Evolutionary conservation across 495 filamentous ascomycete genomes (phyloP).

Genomic region (Xylaria nigripes): DNA sequence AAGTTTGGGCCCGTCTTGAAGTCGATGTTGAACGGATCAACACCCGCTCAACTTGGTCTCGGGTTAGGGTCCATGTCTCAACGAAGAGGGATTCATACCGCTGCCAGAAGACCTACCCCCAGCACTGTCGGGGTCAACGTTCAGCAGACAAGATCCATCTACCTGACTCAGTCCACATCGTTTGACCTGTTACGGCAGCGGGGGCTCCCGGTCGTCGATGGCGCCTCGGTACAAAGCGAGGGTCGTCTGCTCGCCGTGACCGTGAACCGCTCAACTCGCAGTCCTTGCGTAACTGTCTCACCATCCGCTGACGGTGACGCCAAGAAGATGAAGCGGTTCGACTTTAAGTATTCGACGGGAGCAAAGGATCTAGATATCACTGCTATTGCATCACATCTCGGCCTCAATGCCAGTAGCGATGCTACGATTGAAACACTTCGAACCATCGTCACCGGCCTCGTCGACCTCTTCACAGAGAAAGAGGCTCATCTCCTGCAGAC

Average conservation of each 20-base stretch:
- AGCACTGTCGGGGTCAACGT: neutral
- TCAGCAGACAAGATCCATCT: constrained; percentile 39
- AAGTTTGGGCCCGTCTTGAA: constrained; percentile 71
- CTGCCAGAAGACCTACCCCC: neutral
- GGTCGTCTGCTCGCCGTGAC: constrained; percentile 47
- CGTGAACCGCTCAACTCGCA: constrained; percentile 54
- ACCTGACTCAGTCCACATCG: constrained; percentile 50
- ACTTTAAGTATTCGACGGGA: constrained; percentile 51
- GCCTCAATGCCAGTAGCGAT: constrained; percentile 35
- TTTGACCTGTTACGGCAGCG: constrained; percentile 50
- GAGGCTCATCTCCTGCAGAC: constrained; percentile 59
- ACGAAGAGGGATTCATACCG: constrained; percentile 42
- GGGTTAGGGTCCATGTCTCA: constrained; percentile 21
- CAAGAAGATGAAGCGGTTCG: constrained; percentile 44
- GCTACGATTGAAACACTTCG: constrained; percentile 32
- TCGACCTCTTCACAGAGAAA: constrained; percentile 54
- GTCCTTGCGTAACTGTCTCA: constrained; percentile 61
- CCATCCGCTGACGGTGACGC: constrained; percentile 33
- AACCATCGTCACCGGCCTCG: constrained; percentile 45
- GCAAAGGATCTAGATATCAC: constrained; percentile 22
- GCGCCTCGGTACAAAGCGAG: constrained; percentile 17
- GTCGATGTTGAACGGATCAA: constrained; percentile 23
- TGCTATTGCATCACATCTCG: constrained; percentile 43
- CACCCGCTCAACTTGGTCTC: constrained; percentile 11
- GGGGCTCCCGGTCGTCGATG: constrained; percentile 39